Evolutionary conservation across 495 filamentous ascomycete species (phyloP), one percentile per base, ranked within the genome.

Genomic region (Xylaria venustula): DNA sequence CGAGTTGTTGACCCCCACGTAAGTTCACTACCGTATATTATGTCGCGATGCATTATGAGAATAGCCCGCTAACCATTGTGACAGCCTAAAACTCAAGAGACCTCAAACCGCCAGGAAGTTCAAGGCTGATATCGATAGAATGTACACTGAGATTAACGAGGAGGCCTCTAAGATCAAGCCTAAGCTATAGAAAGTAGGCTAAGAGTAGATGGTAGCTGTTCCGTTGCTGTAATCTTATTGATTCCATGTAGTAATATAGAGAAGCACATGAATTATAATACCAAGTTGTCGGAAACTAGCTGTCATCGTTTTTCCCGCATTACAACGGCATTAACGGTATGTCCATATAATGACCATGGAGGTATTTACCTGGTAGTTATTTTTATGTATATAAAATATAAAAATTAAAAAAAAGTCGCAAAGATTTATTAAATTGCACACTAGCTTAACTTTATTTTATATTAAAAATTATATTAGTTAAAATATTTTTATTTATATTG

Each of bases 1-100:
- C 70, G 89, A 95, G 77, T 80, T 98, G 25, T 71, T 98, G 73
- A 98, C 94, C 15, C 94, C 94, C 14, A 98, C 94, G 93, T 97
- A 83, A 85, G 91, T 90, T 56, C 36, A n/a, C 52, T 40, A 3
- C 12, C n/a, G 28, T 34, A n/a, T 6, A 37, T 23, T 22, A 2
- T 19, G 37, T 15, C 26, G 17, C 40, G 62, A 42, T 15, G 32
- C 6, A n/a, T 49, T 34, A 6, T 12, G 15, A 19, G 32, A 4
- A 22, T 9, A 14, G 44, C 34, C 71, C 70, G 65, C 77, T 83
- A 70, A 82, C 68, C 41, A 25, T 12, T 36, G 45, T 28, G 44
- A 61, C 52, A 98, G 93, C 47, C 77, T 98, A 49, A 98, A 98
- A 77, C 82, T 97, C 67, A 98, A 98, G 83, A 87, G 94, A 20